A percentile compares a stretch with the other conserved stretches of the same genome.
phyloP scores from a whole-genome alignment of 108 stramenopile genomes.

The Nitzschia sp. region DNA sequence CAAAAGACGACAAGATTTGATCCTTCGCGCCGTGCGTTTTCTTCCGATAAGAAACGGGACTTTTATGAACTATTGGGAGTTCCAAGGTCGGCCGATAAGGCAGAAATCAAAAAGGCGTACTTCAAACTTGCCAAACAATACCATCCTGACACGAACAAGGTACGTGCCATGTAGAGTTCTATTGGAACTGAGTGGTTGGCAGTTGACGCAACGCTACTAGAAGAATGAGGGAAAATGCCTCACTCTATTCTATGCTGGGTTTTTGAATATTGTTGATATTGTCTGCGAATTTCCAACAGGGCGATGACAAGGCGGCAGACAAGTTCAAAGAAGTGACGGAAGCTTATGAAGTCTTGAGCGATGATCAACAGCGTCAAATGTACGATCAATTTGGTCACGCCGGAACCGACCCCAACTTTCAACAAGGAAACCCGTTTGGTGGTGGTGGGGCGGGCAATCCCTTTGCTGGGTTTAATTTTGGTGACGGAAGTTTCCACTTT shows the following conservation, averaged over 20 bases:
- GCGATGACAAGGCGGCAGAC: slow-evolving; percentile 64
- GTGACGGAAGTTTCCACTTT: slow-evolving; percentile 84
- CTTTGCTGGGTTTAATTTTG: slow-evolving; percentile 62
- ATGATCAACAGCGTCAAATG: slow-evolving; percentile 81
- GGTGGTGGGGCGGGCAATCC: slow-evolving; percentile 60
- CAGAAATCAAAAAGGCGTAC: slow-evolving; percentile 89
- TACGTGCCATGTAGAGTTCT: slow-evolving; percentile 31
- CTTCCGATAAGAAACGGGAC: slow-evolving; percentile 81
- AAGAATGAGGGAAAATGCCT: too few relatives aligned
- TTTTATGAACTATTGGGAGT: slow-evolving; percentile 96
- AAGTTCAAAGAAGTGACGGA: slow-evolving; percentile 92
- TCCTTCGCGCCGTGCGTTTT: too few relatives aligned
- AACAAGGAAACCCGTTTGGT: slow-evolving; percentile 48
- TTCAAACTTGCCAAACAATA: slow-evolving; percentile 94
- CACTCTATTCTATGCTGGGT: too few relatives aligned
- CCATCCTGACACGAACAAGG: slow-evolving; percentile 95
- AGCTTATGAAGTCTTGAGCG: slow-evolving; percentile 96
- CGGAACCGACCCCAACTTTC: slow-evolving; percentile 86
- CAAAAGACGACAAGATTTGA: too few relatives aligned
- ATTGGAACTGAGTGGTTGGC: too few relatives aligned
- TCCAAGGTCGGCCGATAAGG: slow-evolving; percentile 73
- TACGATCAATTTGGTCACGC: slow-evolving; percentile 94
- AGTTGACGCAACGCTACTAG: too few relatives aligned
- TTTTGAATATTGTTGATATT: too few relatives aligned
- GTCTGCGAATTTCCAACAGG: too few relatives aligned